phyloP scores from a whole-genome alignment of 495 filamentous ascomycete species.

The Podospora comata region DNA sequence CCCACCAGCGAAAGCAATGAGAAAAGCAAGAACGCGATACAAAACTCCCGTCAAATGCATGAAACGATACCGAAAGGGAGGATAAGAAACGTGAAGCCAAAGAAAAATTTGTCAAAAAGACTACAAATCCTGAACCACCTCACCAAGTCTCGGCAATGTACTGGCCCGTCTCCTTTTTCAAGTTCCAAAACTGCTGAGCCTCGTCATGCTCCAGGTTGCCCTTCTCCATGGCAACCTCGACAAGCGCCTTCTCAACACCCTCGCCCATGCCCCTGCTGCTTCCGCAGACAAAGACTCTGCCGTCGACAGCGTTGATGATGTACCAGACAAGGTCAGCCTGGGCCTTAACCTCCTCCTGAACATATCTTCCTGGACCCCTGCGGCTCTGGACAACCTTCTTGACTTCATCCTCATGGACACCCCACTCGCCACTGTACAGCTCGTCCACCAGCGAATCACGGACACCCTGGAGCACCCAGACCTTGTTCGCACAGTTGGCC shows the following conservation, averaged over 20 bases:
- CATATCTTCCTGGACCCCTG: constrained; percentile 70
- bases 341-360: constrained; percentile 78
- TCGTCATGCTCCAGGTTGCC: constrained; percentile 70
- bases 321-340: constrained; percentile 97
- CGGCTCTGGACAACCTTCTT: constrained; percentile 91
- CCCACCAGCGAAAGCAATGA: background rate
- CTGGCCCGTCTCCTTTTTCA: constrained; percentile 80
- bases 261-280: constrained; percentile 96
- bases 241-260: constrained; percentile 78
- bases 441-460: constrained; percentile 90
- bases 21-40: background rate
- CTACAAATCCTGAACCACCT: constrained; percentile 5
- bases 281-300: constrained; percentile 92
- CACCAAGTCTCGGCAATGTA: constrained; percentile 79
- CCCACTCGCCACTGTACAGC: constrained; percentile 94
- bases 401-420: constrained; percentile 86
- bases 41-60: constrained; percentile 5
- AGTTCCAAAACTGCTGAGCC: constrained; percentile 71
- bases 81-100: background rate
- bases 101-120: background rate
- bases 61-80: background rate
- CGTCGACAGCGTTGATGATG: constrained; percentile 89
- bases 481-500: constrained; percentile 97
- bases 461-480: constrained; percentile 98
- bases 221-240: constrained; percentile 78